Percentiles rank a stretch among this genome's conserved stretches.
Evolutionary conservation across 495 filamentous ascomycete genomes (phyloP).

Genomic region (Talaromyces stipitatus): DNA sequence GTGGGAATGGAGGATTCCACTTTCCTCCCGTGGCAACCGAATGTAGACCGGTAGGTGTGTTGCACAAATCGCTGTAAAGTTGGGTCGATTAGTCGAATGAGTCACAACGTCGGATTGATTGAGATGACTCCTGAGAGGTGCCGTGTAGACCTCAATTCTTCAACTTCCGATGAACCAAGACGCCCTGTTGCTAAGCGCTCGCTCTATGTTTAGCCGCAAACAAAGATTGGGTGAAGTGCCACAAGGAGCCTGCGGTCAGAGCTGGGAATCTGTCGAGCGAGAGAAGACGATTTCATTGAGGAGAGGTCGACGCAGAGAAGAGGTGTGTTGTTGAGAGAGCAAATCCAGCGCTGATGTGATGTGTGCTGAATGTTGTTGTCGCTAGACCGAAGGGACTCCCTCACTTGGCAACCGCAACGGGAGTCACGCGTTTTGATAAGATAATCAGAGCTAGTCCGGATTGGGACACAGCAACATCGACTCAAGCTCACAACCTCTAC

Average conservation of each 20-base stretch:
- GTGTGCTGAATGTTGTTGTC: not conserved
- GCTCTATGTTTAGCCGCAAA: not conserved
- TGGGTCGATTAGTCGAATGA: not conserved
- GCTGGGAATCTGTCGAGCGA: not conserved
- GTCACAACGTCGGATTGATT: not conserved
- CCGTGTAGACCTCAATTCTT: not conserved
- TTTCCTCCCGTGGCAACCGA: not conserved
- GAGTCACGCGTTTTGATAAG: conserved; percentile 1
- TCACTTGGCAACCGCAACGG: conserved; percentile 2
- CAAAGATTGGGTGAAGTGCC: not conserved
- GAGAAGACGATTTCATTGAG: not conserved
- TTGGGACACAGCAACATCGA: not conserved
- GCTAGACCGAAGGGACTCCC: not conserved
- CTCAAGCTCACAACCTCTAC: not conserved
- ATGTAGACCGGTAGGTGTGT: not conserved
- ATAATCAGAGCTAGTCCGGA: not conserved
- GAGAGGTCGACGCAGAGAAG: not conserved
- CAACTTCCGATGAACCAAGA: not conserved
- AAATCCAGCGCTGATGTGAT: not conserved
- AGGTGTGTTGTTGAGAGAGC: not conserved
- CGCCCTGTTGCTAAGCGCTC: not conserved
- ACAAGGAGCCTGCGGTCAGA: not conserved
- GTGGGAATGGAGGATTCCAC: not conserved
- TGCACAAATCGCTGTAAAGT: not conserved
- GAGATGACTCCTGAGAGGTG: not conserved